Evolutionary conservation across 139 green algal species (phyloP), one percentile per base, ranked within the genome.

Genomic region (Chlorella sp.): DNA sequence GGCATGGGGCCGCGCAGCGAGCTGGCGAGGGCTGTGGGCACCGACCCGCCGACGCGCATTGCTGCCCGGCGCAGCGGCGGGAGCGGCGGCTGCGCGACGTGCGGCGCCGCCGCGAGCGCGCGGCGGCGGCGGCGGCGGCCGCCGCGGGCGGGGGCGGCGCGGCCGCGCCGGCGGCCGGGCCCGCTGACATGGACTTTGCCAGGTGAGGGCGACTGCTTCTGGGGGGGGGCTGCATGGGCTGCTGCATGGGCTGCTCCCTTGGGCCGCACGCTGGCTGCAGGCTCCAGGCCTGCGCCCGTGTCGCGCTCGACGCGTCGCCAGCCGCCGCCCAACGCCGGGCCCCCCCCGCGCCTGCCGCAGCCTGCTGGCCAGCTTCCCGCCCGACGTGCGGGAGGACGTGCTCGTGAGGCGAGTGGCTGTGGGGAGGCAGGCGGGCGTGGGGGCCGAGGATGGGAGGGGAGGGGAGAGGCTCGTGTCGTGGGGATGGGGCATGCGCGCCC

Each of bases 361-460:
- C 33, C 79, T 96, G 66, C 83, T 98, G 14, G 92, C 94, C 41
- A 93, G 81, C 63, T 95, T 98, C 78, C 91, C 94, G 25, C 84
- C 90, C 2, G 94, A 98, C 35, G 87, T 98, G 73, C 80, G 94
- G 11, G 91, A 96, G 53, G 94, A 98, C 56, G 90, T 90, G 74
- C 76, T 93, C 51, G 76, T 92, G 31, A 86, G 74, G 33, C 74
- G 74, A 56, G 74, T 31, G 33, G 21, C 2, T 46, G 43, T 56
- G 27, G 8, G 25, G 5, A 8, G 3, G 12, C 40, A 19, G 12
- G 3, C 40, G 15, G 12, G 23, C 42, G 36, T 8, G n/a, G 27
- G 31, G 14, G 35, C 17, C 42, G 60, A 2, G 60, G 9, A 45
- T 8, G 8, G 60, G 60, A n/a, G 33, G 60, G 35, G 36, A 46